A percentile compares a stretch with the other conserved stretches of the same genome.
phyloP scores from a whole-genome alignment of 1,284 basidiomycete genomes.

The Irpex sp. region DNA sequence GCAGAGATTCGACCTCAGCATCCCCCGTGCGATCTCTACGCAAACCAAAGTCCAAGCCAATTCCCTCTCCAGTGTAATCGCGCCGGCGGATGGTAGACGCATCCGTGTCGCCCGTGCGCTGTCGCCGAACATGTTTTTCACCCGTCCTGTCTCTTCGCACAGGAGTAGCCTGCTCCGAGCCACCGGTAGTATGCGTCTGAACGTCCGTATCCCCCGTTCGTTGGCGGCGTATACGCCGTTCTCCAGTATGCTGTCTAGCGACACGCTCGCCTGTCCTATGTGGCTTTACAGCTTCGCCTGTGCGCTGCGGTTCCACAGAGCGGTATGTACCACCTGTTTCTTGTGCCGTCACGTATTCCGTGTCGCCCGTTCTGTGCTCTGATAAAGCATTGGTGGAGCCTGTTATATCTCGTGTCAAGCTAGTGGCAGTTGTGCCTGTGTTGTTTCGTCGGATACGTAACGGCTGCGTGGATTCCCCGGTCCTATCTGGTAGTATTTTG shows the following conservation, averaged over 20 bases:
- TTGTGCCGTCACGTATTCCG: constrained; percentile 1
- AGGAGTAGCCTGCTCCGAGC: neutral
- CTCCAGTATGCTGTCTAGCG: constrained; percentile 9
- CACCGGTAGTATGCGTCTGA: neutral
- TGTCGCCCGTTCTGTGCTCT: constrained; percentile 6
- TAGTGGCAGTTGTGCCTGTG: constrained; percentile 9
- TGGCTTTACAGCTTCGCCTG: constrained; percentile 8
- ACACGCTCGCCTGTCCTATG: constrained; percentile 12
- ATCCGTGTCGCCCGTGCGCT: constrained; percentile 8
- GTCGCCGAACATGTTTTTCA: neutral
- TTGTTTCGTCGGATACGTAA: constrained; percentile 12
- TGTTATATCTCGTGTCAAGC: constrained; percentile 16
- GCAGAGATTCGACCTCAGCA: constrained; percentile 23
- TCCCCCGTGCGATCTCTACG: constrained; percentile 13
- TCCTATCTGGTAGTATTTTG: constrained; percentile 7
- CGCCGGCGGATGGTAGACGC: neutral
- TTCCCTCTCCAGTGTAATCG: neutral
- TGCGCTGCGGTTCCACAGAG: constrained; percentile 1
- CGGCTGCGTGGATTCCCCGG: constrained; percentile 16
- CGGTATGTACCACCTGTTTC: constrained; percentile 4
- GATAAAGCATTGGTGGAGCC: constrained; percentile 13
- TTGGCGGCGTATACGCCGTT: constrained; percentile 2
- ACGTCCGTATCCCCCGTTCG: constrained; percentile 8
- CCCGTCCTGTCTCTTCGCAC: neutral
- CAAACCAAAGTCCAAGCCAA: neutral